phyloP scores from a whole-genome alignment of 441 rosid genomes.

The Manihot esculenta region DNA sequence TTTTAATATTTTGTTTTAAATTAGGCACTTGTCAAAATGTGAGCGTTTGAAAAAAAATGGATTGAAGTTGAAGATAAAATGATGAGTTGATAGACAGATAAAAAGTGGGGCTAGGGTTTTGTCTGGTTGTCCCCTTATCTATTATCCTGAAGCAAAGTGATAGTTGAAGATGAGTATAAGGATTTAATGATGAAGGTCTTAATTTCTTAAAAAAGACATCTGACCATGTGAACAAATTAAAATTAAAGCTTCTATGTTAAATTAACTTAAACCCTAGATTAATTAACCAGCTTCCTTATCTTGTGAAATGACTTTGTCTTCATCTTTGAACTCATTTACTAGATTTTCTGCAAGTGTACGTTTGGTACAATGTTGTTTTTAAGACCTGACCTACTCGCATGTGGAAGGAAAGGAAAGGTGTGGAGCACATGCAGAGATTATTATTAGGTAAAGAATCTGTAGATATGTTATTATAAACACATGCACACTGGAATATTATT shows the following conservation, averaged over 20 bases:
- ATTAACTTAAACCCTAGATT: no score
- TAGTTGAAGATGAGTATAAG: slow-evolving; percentile 11
- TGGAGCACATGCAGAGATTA: no score
- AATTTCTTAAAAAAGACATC: neutral
- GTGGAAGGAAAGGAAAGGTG: no score
- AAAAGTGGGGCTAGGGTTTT: slow-evolving; percentile 6
- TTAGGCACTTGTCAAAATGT: slow-evolving; percentile 11
- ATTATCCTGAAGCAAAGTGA: slow-evolving; percentile 23
- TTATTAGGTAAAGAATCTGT: no score
- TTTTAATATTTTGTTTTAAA: neutral
- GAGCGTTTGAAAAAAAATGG: neutral
- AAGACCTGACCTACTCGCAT: slow-evolving; percentile 12
- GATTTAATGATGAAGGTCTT: slow-evolving; percentile 12
- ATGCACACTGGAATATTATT: no score
- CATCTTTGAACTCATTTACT: no score
- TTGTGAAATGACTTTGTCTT: no score
- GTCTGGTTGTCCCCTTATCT: slow-evolving; percentile 5
- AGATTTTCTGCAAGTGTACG: no score
- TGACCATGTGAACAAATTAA: slow-evolving; percentile 10
- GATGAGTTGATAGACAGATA: slow-evolving; percentile 1
- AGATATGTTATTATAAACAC: no score
- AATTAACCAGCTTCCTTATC: no score
- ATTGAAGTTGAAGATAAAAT: slow-evolving; percentile 34
- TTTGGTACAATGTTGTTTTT: slow-evolving; percentile 2
- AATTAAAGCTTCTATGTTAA: no score